Base-by-base conservation (phyloP, 495 filamentous ascomycete species). In the Xeromyces bisporus region DNA sequence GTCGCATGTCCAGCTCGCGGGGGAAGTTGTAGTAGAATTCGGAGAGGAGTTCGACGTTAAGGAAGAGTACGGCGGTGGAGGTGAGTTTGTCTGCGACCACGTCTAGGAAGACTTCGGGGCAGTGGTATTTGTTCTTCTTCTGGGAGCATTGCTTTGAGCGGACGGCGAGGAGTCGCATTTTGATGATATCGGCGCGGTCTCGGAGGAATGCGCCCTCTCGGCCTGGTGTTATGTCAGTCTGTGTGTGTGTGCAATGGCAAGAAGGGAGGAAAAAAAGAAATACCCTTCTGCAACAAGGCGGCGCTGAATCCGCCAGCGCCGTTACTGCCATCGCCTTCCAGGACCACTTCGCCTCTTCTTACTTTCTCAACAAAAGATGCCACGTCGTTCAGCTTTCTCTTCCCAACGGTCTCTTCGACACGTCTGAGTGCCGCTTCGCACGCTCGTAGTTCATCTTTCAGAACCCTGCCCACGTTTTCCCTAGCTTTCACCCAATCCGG, bases 1-100 rank as follows among this genome's bases (percentile, higher is more conserved):
- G 73, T 24, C 83, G 68, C 41, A 73, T 46, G 50, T 99, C 89
- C 12, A 99, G 68, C 48, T 93, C 84, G 13, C 91, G 69, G 0
- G 89, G 89, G 60, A 99, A 99, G 47, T 87, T 77, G 49, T 91
- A 86, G 59, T 93, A 93, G 44, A 96, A 99, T 47, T 96, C 92
- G 3, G 80, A 83, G 24, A 99, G 67, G 15, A 99, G 68, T 58
- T 99, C 89, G 21, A 94, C 91, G 42, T 99, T 93, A 7, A 99
- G 71, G 66, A 99, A 99, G 0, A 99, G 70, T 7, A 96, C 91
- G 7, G 89, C 87, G 0, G 87, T 96, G 2, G 80, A 74, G 10
- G 85, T 85, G 33, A 99, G 75, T 56, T 96, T 93, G 44, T 91
- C 80, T 17, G 89, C 84, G 7, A 94, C 89, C 7, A 91, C 81